Evolutionary conservation across 495 filamentous ascomycete genomes (phyloP).

Genomic region (Xylaria scruposa): DNA sequence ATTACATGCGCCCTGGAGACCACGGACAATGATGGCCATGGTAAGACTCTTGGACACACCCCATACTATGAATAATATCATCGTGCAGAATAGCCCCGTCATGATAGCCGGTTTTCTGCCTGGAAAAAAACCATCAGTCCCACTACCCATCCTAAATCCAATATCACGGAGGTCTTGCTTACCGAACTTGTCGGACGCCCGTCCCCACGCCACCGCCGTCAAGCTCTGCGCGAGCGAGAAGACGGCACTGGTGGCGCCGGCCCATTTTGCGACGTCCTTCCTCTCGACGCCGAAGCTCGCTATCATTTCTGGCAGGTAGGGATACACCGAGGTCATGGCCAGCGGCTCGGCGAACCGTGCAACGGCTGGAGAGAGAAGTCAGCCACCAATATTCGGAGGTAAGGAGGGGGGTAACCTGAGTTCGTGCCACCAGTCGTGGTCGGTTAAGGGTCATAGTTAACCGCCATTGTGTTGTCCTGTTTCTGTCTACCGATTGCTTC

Average conservation of each 20-base stretch:
- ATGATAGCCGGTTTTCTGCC: conserved; percentile 78
- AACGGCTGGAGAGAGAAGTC: conserved; percentile 57
- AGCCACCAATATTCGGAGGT: conserved; percentile 29
- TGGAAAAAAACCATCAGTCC: neutral
- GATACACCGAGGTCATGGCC: conserved; percentile 82
- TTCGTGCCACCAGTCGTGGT: conserved; percentile 3
- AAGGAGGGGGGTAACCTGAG: conserved; percentile 1
- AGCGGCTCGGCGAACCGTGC: conserved; percentile 87
- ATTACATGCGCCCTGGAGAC: conserved; percentile 69
- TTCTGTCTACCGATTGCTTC: neutral
- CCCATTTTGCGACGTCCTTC: conserved; percentile 78
- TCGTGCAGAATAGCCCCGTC: conserved; percentile 71
- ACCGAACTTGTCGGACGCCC: conserved; percentile 70
- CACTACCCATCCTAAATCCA: neutral
- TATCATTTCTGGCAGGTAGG: conserved; percentile 92
- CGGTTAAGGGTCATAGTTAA: neutral
- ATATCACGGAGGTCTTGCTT: neutral
- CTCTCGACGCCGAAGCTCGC: conserved; percentile 75
- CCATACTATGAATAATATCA: conserved; percentile 74
- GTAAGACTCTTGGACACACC: conserved; percentile 76
- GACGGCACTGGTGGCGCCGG: conserved; percentile 71
- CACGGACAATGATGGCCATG: conserved; percentile 74
- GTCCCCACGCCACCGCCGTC: conserved; percentile 82
- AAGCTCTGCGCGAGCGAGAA: conserved; percentile 75
- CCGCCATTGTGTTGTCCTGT: neutral